Base-by-base conservation (phyloP, 75 land plant genomes). In the Isoetes taiwanensis region DNA sequence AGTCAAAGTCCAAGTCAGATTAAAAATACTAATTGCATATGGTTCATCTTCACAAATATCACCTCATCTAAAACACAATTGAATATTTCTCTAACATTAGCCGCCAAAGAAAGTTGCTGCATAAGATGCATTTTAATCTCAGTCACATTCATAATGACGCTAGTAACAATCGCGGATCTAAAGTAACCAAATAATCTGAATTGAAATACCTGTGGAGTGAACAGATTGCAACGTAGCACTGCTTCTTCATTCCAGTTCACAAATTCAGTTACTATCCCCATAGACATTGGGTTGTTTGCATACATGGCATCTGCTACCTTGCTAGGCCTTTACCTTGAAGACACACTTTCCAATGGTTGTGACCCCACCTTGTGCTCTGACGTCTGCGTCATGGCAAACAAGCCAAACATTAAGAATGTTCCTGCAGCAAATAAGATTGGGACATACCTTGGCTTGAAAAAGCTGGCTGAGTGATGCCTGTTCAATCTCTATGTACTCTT, bases 231-330 rank as follows among this genome's bases (percentile, higher is more conserved):
- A 62, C 99, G 75, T 23, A 76, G 73, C 20, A 94, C 73, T 60
- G 99, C 96, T 64, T 94, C 99, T 68, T 94, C 99, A 65, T 94
- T 94, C 99, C 99, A 94, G 9, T 79, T 83, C 6, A 94, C 90
- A 80, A 94, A 84, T 59, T 94, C 99, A 42, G 83, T 85, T 3
- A 88, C 90, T 17, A 88, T 76, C 32, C 85, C 78, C n/a, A 81
- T 80, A 66, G 95, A 84, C 53, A 94, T 84, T 52, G 86, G 79
- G 54, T 82, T 77, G 20, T 73, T 72, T 14, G 82, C 72, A 66
- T 79, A 58, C 21, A 74, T 29, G 38, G 62, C 41, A 3, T 81
- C 52, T 56, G 74, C 74, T 60, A 74, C 67, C 75, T 78, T 79
- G 43, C 80, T 71, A 27, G 73, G 69, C 16, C 82, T 68, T 10